Percentiles rank a stretch among this genome's conserved stretches.
Evolutionary conservation across 192 early-diverging fungal species (phyloP).

Genomic region (Coemansia sp.): DNA sequence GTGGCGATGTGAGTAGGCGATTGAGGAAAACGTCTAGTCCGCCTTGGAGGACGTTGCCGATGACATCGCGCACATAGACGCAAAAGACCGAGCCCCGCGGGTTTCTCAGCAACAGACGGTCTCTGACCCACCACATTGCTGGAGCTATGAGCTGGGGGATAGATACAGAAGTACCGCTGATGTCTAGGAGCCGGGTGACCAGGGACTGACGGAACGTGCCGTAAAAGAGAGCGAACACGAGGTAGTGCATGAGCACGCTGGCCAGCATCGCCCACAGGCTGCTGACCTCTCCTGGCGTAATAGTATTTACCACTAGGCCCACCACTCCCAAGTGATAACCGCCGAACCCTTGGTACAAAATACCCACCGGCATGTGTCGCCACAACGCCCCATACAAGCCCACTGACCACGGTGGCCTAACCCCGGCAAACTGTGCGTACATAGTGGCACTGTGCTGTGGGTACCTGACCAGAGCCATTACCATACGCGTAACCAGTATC

Average conservation of each 20-base stretch:
- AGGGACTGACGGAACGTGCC: conserved; percentile 36
- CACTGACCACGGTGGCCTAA: neutral
- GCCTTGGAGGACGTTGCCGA: conserved; percentile 10
- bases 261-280: neutral
- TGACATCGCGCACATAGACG: conserved; percentile 36
- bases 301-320: neutral
- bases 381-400: neutral
- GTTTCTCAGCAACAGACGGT: conserved; percentile 10
- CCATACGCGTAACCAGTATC: neutral
- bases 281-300: neutral
- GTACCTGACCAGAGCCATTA: conserved; percentile 19
- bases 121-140: conserved; percentile 22
- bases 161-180: neutral
- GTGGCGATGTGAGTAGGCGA: conserved; percentile 11
- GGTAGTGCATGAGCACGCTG: conserved; percentile 29
- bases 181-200: conserved; percentile 14
- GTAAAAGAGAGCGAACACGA: conserved; percentile 26
- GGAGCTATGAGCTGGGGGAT: neutral
- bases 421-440: conserved; percentile 22
- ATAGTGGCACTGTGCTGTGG: conserved; percentile 31
- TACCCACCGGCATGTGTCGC: conserved; percentile 19
- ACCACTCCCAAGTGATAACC: conserved; percentile 18
- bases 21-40: neutral
- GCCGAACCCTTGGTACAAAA: conserved; percentile 23
- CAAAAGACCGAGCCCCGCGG: conserved; percentile 30